These are phyloP conservation scores for Mangifera indica DNA, from an alignment of 345 rosid genomes.

Conservation along the genomic window DNA sequence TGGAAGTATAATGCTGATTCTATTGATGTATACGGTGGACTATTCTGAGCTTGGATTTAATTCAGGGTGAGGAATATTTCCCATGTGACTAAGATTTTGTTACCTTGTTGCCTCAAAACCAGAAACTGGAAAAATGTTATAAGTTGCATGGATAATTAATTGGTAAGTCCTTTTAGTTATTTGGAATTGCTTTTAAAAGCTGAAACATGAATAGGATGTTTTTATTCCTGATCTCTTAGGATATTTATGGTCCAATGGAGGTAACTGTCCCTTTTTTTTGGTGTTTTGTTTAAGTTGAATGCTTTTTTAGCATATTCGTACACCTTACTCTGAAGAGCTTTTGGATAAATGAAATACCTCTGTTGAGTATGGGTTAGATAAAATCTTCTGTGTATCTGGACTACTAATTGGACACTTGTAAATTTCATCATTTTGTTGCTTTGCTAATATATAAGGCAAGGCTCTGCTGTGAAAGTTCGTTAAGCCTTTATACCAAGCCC, in stretches of 20 bases:
- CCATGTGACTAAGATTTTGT: constrained; percentile 18
- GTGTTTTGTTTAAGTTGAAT: constrained; percentile 5
- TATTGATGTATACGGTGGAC: constrained; percentile 15
- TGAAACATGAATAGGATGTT: not conserved
- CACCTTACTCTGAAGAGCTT: not conserved
- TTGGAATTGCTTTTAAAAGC: not conserved
- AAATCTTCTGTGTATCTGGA: not conserved
- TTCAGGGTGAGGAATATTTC: constrained; percentile 31
- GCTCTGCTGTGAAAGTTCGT: not conserved
- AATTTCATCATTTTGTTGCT: not conserved
- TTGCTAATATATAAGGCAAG: not conserved
- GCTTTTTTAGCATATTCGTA: not conserved
- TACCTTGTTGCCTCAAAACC: constrained; percentile 4
- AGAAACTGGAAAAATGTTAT: constrained; percentile 17
- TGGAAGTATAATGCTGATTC: constrained; percentile 26
- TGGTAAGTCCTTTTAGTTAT: constrained; percentile 1
- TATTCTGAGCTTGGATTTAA: constrained; percentile 30
- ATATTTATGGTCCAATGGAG: not conserved
- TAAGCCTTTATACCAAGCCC: not conserved
- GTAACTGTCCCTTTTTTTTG: not conserved
- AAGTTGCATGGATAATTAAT: constrained; percentile 7
- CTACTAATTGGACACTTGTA: not conserved
- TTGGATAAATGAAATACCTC: not conserved
- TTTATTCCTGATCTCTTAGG: not conserved
- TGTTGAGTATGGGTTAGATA: not conserved